Base-by-base conservation (phyloP, 2,329 filamentous ascomycete species). In the Thielaviopsis musarum region DNA sequence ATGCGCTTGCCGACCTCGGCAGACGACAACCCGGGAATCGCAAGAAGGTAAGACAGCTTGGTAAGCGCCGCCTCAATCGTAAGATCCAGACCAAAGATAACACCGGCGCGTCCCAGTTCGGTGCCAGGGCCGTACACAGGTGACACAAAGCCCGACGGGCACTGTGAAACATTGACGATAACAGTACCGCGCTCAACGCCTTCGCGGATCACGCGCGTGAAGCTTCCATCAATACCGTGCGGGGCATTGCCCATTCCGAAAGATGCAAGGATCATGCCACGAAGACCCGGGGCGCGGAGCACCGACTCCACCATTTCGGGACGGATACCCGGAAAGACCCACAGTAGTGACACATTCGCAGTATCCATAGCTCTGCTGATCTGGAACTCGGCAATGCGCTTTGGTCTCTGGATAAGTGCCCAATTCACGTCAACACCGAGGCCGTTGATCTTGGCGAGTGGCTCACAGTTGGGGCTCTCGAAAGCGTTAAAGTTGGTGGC, bases 241-340 rank as follows among this genome's bases (percentile, higher is more conserved):
- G 91, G 91, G 12, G 91, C 87, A 71, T 95, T 96, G 60, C 91
- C 91, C 69, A 93, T 90, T 62, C 91, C 91, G 70, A 95, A 95
- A 0, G 90, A 95, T 72, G 95, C 90, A 52, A 96, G 79, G 48
- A 96, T 83, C 56, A 95, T 77, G 1, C 91, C 91, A 55, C 83
- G 82, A 15, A 96, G 77, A 54, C 83, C 82, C n/a, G 88, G 83
- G 34, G 90, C 74, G 52, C 79, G 79, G 62, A 95, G 75, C 17
- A 95, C 88, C 1, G 87, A 85, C 67, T 93, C 88, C 34, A 96
- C 79, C 87, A 95, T 94, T 68, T 90, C 85, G n/a, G 90, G 87
- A 69, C 87, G 87, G 72, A 96, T 94, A 34, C 91, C 91, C 0
- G 91, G 91, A 70, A 95, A 95, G 63, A 95, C 86, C 60, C 90